These are phyloP conservation scores for Amanita brunnescens DNA, from an alignment of 768 basidiomycete genomes.

Conservation along the genomic window DNA sequence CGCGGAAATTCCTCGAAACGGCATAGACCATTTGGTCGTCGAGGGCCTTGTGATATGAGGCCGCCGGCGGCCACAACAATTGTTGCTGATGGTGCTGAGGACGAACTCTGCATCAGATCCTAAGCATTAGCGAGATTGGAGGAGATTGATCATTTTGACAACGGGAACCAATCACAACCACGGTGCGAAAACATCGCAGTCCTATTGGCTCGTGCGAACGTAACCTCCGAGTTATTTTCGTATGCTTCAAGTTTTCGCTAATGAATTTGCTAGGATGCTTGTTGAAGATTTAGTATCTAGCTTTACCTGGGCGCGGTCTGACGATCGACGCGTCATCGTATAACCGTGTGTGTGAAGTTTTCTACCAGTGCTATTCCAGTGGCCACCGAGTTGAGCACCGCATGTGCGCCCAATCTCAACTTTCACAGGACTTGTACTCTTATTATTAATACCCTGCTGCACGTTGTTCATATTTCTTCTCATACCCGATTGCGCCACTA, in stretches of 20 bases:
- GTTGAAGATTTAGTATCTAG: too few relatives aligned
- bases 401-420: background rate
- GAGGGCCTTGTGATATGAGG: background rate
- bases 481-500: background rate
- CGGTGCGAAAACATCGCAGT: too few relatives aligned
- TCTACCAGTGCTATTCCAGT: background rate
- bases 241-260: too few relatives aligned
- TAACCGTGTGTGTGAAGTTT: background rate
- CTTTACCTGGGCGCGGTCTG: too few relatives aligned
- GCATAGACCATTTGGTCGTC: background rate
- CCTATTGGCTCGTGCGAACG: too few relatives aligned
- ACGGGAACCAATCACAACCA: too few relatives aligned
- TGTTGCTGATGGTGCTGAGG: background rate
- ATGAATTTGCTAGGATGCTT: too few relatives aligned
- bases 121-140: too few relatives aligned
- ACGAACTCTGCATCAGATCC: too few relatives aligned
- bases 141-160: too few relatives aligned
- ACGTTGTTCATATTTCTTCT: background rate
- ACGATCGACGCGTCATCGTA: background rate
- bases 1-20: background rate
- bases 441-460: background rate
- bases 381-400: background rate
- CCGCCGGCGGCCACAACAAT: background rate
- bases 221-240: too few relatives aligned
- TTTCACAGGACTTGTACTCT: background rate